phyloP scores from a whole-genome alignment of 1,284 basidiomycete species.

The Phlebopus sp. region DNA sequence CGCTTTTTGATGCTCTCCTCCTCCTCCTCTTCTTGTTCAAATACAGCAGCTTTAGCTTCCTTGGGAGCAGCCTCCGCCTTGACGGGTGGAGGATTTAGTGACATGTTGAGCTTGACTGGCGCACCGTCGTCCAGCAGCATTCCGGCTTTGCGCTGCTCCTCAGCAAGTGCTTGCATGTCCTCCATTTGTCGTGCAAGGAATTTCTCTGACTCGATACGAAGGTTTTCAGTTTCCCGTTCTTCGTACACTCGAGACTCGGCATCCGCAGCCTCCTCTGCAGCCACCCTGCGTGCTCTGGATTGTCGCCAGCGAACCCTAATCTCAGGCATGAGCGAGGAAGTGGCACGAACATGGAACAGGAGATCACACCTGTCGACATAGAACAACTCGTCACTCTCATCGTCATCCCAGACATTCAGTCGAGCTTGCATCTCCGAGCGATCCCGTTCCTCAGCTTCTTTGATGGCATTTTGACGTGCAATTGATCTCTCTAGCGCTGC shows the following conservation, averaged over 20 bases:
- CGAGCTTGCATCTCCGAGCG: slow-evolving; percentile 67
- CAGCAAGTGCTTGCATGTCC: slow-evolving; percentile 83
- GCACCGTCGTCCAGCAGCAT: slow-evolving; percentile 88
- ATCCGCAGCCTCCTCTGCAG: slow-evolving; percentile 77
- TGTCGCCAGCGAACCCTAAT: slow-evolving; percentile 72
- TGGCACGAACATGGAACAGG: neutral
- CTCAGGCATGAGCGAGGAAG: neutral
- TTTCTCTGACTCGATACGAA: slow-evolving; percentile 82
- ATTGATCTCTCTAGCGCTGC: slow-evolving; percentile 73
- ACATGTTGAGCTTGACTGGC: slow-evolving; percentile 80
- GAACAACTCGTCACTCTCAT: slow-evolving; percentile 83
- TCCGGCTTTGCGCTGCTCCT: slow-evolving; percentile 84
- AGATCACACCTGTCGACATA: slow-evolving; percentile 73
- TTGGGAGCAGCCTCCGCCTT: slow-evolving; percentile 47
- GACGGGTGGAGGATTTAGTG: slow-evolving; percentile 46
- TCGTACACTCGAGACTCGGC: slow-evolving; percentile 79
- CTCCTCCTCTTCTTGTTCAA: slow-evolving; percentile 78
- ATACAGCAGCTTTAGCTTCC: slow-evolving; percentile 58
- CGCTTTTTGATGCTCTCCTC: slow-evolving; percentile 78
- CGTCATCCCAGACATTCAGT: slow-evolving; percentile 85
- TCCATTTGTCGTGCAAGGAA: slow-evolving; percentile 89
- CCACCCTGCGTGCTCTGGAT: slow-evolving; percentile 61
- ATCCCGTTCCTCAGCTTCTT: slow-evolving; percentile 74
- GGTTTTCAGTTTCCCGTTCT: slow-evolving; percentile 78
- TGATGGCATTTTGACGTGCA: slow-evolving; percentile 64